A percentile compares a stretch with the other conserved stretches of the same genome.
phyloP scores from a whole-genome alignment of 768 basidiomycete genomes.

The Gymnopilus junonius region DNA sequence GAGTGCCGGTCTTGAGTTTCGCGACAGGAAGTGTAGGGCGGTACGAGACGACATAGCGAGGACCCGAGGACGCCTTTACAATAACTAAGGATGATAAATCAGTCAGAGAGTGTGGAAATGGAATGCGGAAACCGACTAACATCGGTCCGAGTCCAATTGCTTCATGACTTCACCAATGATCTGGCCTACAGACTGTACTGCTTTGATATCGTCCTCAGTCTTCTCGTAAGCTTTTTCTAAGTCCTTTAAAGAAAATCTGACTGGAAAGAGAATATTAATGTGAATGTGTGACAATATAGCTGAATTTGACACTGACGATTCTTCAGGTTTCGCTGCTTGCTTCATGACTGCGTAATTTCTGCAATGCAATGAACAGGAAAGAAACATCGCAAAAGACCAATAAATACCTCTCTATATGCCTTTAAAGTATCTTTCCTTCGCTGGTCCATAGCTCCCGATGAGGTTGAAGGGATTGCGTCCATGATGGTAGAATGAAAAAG shows the following conservation, averaged over 20 bases:
- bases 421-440: conserved; percentile 76
- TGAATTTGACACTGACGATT: conserved; percentile 62
- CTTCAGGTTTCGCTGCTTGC: conserved; percentile 87
- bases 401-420: conserved; percentile 71
- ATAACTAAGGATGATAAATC: conserved; percentile 65
- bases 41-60: conserved; percentile 97
- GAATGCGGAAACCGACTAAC: conserved; percentile 55
- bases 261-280: conserved; percentile 40
- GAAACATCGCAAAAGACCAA: neutral
- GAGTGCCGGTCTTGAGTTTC: conserved; percentile 91
- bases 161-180: conserved; percentile 99
- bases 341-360: conserved; percentile 98
- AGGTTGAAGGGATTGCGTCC: conserved; percentile 56
- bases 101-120: neutral
- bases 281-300: neutral
- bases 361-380: conserved; percentile 16
- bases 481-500: conserved; percentile 33
- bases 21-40: conserved; percentile 89
- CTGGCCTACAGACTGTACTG: conserved; percentile 97
- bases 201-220: conserved; percentile 99
- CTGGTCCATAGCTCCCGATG: conserved; percentile 67
- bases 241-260: conserved; percentile 89
- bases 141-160: conserved; percentile 96
- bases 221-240: conserved; percentile 89
- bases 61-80: conserved; percentile 97